phyloP scores from a whole-genome alignment of 2,329 filamentous ascomycete genomes.

The Talaromyces verruculosus region DNA sequence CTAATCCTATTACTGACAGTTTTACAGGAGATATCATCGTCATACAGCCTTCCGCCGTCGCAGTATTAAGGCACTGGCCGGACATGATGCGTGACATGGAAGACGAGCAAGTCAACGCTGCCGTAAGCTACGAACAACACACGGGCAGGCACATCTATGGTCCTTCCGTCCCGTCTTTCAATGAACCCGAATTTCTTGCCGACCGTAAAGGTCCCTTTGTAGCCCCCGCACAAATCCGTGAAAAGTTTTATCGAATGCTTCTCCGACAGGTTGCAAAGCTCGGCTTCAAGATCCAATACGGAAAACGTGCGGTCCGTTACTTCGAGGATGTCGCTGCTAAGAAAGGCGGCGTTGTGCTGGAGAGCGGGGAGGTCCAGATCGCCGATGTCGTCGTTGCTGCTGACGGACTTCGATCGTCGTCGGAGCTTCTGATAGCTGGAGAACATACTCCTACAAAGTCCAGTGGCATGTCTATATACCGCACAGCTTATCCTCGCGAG shows the following conservation, averaged over 20 bases:
- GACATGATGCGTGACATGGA: neutral
- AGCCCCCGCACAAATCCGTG: neutral
- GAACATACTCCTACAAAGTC: neutral
- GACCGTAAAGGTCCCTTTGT: neutral
- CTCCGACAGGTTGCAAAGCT: neutral
- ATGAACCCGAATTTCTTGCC: neutral
- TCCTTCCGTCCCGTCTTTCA: neutral
- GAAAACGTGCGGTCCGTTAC: neutral
- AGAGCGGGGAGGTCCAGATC: neutral
- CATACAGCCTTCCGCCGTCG: neutral
- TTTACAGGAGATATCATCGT: neutral
- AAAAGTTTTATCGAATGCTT: neutral
- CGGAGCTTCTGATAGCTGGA: neutral
- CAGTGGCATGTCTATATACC: slow-evolving; percentile 4
- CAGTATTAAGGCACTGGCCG: neutral
- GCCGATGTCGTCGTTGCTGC: slow-evolving; percentile 11
- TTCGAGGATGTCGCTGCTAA: neutral
- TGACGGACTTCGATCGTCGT: neutral
- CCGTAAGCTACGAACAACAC: neutral
- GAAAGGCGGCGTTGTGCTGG: neutral
- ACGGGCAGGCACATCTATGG: neutral
- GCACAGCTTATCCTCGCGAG: neutral
- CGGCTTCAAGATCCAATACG: neutral
- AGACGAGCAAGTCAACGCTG: neutral
- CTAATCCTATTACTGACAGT: neutral